Base-by-base conservation (phyloP, 257 asterid genomes). In the Hygrophila difformis region DNA sequence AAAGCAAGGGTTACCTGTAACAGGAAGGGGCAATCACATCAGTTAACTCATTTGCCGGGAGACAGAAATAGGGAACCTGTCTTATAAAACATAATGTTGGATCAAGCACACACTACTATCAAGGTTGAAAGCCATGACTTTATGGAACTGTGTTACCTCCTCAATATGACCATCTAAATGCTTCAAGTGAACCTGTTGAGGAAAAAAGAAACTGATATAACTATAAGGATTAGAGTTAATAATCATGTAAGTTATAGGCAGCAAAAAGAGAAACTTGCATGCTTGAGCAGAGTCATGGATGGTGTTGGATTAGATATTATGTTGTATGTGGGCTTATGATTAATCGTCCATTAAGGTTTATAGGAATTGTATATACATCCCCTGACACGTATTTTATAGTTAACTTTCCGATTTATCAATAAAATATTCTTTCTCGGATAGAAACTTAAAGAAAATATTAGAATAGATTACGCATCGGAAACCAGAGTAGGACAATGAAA, bases 11-110 rank as follows among this genome's bases (percentile, higher is more conserved):
- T 55, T 68, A 89, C 98, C 98, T 89, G 74, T 85, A 89, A 78
- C 98, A 89, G 49, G 98, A 89, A 64, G 98, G 94, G 48, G 98
- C 98, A 53, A 89, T 89, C 62, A 75, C 98, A 74, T 89, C 96
- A 24, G 82, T 88, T 56, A 89, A 71, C 47, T 89, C 98, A 56
- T 89, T 89, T 44, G 98, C 98, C 62, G 98, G 98, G 64, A 89
- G 87, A 76, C 81, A 77, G 92, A 89, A 89, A 79, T 89, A 89
- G 39, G 96, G 98, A 73, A 89, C 96, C 97, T 89, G 89, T 59
- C 62, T 72, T 73, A 63, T n/a, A 71, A 46, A 60, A 76, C 29
- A 58, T 43, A 29, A 38, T 33, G 44, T 54, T 61, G 62, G 65
- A 74, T 72, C 55, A 69, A 71, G 65, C n/a, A 46, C 62, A 47